Evolutionary conservation across 1,284 basidiomycete species (phyloP).

Genomic region (Apiotrichum gracile): DNA sequence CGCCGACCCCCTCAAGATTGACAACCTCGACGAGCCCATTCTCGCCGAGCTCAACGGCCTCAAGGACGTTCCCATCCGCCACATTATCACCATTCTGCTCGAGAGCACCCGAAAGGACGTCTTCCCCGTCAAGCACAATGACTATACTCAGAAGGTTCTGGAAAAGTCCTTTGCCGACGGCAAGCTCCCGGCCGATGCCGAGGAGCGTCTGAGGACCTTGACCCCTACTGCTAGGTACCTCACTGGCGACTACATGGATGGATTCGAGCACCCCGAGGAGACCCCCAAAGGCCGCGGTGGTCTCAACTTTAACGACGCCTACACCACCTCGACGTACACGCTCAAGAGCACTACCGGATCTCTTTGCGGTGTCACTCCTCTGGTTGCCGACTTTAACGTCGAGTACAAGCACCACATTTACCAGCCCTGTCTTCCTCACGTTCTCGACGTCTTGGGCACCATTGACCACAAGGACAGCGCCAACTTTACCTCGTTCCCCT

Average conservation of each 20-base stretch:
- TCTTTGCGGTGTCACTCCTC: neutral
- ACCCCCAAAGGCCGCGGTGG: neutral
- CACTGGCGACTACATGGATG: neutral
- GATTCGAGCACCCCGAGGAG: neutral
- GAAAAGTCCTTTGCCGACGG: neutral
- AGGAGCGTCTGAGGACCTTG: neutral
- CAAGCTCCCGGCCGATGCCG: neutral
- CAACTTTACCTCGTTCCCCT: neutral
- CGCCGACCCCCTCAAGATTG: constrained; percentile 7
- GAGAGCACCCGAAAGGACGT: constrained; percentile 6
- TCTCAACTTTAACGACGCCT: constrained; percentile 23
- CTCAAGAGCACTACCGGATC: constrained; percentile 1
- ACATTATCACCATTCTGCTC: constrained; percentile 6
- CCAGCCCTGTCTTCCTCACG: constrained; percentile 9
- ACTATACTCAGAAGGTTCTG: neutral
- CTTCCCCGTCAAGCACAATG: constrained; percentile 4
- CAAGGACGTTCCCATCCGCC: constrained; percentile 1
- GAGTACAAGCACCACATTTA: constrained; percentile 3
- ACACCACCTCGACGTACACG: constrained; percentile 26
- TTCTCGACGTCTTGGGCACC: neutral
- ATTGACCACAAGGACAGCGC: neutral
- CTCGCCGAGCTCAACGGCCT: neutral
- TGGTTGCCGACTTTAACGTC: neutral
- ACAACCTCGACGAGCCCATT: constrained; percentile 3
- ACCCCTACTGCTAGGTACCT: neutral